phyloP scores from a whole-genome alignment of 2,329 filamentous ascomycete genomes.

The Alternaria consortialis region DNA sequence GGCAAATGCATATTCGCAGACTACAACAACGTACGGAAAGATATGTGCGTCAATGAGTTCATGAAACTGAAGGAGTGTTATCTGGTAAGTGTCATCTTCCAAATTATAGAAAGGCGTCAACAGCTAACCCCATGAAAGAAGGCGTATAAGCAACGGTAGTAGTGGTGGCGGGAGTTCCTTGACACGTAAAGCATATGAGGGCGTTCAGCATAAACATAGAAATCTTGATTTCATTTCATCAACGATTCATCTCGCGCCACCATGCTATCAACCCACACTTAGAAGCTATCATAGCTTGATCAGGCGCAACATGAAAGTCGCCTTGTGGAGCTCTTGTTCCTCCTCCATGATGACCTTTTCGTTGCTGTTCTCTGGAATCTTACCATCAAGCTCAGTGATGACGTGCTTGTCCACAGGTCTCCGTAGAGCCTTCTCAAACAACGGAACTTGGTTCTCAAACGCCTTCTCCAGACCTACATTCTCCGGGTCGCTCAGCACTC shows the following conservation, averaged over 20 bases:
- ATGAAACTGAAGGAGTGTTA: conserved; percentile 87
- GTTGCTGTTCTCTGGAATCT: conserved; percentile 60
- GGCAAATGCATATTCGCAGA: conserved; percentile 91
- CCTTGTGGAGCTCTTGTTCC: conserved; percentile 85
- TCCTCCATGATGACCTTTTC: conserved; percentile 78
- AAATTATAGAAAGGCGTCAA: background rate
- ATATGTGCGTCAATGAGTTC: conserved; percentile 89
- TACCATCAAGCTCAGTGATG: conserved; percentile 67
- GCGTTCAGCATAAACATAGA: background rate
- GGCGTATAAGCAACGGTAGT: conserved; percentile 45
- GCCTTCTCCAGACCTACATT: conserved; percentile 74
- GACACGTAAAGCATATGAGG: background rate
- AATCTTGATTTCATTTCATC: conserved; percentile 22
- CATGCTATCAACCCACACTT: background rate
- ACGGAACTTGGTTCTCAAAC: conserved; percentile 71
- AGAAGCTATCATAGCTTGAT: conserved; percentile 67
- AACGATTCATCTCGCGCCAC: conserved; percentile 17
- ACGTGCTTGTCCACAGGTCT: conserved; percentile 77
- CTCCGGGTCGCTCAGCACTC: conserved; percentile 80
- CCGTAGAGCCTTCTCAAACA: conserved; percentile 80
- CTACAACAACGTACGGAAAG: conserved; percentile 88
- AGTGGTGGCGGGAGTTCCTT: background rate
- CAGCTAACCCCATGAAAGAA: conserved; percentile 19
- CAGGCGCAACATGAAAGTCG: conserved; percentile 79
- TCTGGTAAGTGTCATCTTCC: conserved; percentile 64